Conservation (phyloP, 495 filamentous ascomycete genomes). For the Hamigera avellanea region DNA sequence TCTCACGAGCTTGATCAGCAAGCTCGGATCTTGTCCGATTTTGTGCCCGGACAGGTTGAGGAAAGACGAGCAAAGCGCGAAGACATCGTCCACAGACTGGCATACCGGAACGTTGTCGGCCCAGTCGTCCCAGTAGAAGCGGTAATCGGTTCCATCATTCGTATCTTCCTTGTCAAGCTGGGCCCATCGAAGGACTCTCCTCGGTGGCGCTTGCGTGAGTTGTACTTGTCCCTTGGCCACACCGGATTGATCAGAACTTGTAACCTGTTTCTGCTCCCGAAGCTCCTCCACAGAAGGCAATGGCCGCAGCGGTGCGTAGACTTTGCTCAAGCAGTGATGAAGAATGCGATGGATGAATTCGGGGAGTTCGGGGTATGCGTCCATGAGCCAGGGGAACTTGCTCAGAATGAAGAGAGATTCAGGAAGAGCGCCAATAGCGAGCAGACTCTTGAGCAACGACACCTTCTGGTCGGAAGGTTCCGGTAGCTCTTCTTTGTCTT, state of each 20-base stretch:
- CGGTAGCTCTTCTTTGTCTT: constrained; percentile 51
- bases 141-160: constrained; percentile 61
- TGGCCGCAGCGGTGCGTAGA: constrained; percentile 46
- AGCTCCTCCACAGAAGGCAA: constrained; percentile 25
- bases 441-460: constrained; percentile 66
- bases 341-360: constrained; percentile 75
- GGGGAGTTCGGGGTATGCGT: constrained; percentile 66
- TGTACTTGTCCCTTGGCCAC: constrained; percentile 55
- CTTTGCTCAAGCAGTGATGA: constrained; percentile 60
- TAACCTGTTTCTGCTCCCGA: constrained; percentile 34
- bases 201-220: constrained; percentile 39
- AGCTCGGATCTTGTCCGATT: constrained; percentile 67
- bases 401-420: constrained; percentile 90
- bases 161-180: constrained; percentile 63
- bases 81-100: constrained; percentile 81
- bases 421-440: constrained; percentile 85
- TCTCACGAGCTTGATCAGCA: constrained; percentile 68
- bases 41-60: constrained; percentile 76
- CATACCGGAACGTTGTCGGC: constrained; percentile 84
- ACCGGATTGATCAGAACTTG: constrained; percentile 49
- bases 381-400: constrained; percentile 81
- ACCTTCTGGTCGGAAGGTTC: constrained; percentile 88
- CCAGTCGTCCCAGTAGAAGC: constrained; percentile 98
- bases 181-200: constrained; percentile 64
- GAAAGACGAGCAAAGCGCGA: constrained; percentile 74